phyloP scores from a whole-genome alignment of 257 asterid species.

The Nicotiana paniculata region DNA sequence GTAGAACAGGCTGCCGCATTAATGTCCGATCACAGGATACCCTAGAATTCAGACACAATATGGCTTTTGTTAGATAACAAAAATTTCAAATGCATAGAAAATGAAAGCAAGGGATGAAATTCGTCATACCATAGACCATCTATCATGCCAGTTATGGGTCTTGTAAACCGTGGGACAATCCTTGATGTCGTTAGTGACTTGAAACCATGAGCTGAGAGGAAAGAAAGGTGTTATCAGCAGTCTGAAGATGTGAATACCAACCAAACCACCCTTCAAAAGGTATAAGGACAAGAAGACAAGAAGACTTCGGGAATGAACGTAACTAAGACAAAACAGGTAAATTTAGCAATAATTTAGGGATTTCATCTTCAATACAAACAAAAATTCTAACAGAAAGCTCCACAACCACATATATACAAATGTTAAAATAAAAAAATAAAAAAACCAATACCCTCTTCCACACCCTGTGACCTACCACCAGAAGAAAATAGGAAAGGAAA shows the following conservation, averaged over 20 bases:
- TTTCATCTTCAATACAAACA: background rate
- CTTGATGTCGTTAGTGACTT: constrained; percentile 92
- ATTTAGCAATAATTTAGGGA: background rate
- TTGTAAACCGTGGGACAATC: constrained; percentile 81
- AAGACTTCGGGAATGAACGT: background rate
- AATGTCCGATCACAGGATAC: constrained; percentile 92
- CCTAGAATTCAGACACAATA: constrained; percentile 44
- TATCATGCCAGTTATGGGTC: constrained; percentile 79
- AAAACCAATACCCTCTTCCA: background rate
- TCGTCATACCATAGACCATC: constrained; percentile 82
- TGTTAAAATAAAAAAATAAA: background rate
- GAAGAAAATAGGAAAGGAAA: background rate
- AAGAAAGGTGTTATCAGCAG: constrained; percentile 6
- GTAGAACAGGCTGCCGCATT: constrained; percentile 91
- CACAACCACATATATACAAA: background rate
- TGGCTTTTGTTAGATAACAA: background rate
- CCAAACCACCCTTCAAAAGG: background rate
- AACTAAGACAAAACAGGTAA: background rate
- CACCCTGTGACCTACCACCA: background rate
- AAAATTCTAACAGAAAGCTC: background rate
- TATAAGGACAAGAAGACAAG: background rate
- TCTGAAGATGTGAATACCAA: background rate
- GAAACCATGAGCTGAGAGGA: constrained; percentile 89
- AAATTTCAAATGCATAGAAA: background rate
- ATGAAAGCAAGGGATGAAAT: background rate